phyloP scores from a whole-genome alignment of 2,329 filamentous ascomycete genomes.

The Hypoxylon sp. region DNA sequence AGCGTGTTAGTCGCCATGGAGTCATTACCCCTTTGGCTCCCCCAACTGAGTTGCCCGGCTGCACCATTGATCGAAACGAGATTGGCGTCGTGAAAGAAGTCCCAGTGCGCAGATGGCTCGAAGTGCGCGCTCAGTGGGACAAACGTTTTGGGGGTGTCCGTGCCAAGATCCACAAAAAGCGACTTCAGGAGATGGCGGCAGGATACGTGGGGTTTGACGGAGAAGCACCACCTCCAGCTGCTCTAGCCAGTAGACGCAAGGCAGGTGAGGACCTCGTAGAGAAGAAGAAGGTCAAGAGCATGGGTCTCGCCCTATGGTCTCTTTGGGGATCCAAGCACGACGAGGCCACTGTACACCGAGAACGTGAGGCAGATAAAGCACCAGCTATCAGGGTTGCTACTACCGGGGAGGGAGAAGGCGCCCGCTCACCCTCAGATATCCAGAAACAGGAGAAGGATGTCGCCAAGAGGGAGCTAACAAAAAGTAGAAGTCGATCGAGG shows the following conservation, averaged over 20 bases:
- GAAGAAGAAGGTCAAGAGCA: conserved; percentile 73
- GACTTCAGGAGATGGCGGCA: conserved; percentile 77
- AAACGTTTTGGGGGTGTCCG: conserved; percentile 76
- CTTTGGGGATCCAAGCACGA: conserved; percentile 92
- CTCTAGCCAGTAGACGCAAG: conserved; percentile 78
- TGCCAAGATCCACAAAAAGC: conserved; percentile 77
- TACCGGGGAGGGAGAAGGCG: conserved; percentile 58
- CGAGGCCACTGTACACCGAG: conserved; percentile 74
- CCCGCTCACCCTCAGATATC: conserved; percentile 58
- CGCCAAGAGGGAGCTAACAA: conserved; percentile 38
- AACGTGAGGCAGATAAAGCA: conserved; percentile 63
- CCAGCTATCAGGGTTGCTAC: conserved; percentile 53
- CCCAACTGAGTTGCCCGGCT: conserved; percentile 74
- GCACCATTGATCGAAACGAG: conserved; percentile 69
- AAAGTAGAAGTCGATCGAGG: conserved; percentile 58
- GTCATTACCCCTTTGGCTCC: conserved; percentile 76
- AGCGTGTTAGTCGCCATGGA: conserved; percentile 84
- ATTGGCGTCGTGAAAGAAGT: conserved; percentile 85
- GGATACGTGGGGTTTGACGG: conserved; percentile 79
- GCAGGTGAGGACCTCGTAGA: conserved; percentile 61
- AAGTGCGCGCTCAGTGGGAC: conserved; percentile 79
- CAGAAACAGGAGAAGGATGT: conserved; percentile 54
- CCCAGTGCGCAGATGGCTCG: conserved; percentile 86
- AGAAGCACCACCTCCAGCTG: conserved; percentile 85
- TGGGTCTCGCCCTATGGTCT: conserved; percentile 81